Conservation (phyloP, 2,329 filamentous ascomycete genomes). For the Colletotrichum acutatum region DNA sequence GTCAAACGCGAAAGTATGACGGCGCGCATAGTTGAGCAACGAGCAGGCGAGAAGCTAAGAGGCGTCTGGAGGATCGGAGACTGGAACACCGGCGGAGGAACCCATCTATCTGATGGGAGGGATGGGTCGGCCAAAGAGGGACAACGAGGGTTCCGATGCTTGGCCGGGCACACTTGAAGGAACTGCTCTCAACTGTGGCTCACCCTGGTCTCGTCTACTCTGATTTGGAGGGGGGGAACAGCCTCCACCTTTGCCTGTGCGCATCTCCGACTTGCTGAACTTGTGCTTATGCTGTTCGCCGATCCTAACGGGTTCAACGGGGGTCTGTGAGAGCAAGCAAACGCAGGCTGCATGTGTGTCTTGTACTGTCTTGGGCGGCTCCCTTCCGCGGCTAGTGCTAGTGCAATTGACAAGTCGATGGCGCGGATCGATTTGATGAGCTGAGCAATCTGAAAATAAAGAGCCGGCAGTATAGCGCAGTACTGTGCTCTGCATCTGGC, state of each 20-base stretch:
- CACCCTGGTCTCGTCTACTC: background rate
- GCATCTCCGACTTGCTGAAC: conserved; percentile 25
- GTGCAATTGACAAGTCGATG: conserved; percentile 14
- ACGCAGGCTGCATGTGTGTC: conserved; percentile 29
- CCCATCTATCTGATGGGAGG: conserved; percentile 2
- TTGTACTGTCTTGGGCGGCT: conserved; percentile 32
- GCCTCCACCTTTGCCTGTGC: conserved; percentile 18
- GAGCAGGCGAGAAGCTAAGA: conserved; percentile 11
- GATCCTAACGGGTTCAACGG: conserved; percentile 31
- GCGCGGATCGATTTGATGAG: conserved; percentile 6
- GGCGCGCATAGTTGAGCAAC: conserved; percentile 31
- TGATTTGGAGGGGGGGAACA: background rate
- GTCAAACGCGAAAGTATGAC: conserved; percentile 35
- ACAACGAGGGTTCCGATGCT: conserved; percentile 26
- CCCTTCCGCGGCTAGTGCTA: conserved; percentile 33
- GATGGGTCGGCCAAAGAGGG: conserved; percentile 17
- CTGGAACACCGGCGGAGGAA: conserved; percentile 18
- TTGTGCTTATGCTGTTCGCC: conserved; percentile 30
- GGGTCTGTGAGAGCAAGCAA: conserved; percentile 32
- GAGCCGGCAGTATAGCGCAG: conserved; percentile 1
- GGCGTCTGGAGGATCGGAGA: conserved; percentile 17
- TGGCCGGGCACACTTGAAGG: conserved; percentile 23
- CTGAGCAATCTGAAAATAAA: conserved; percentile 14
- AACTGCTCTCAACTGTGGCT: background rate
- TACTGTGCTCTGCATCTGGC: conserved; percentile 32